These are phyloP conservation scores for Pseudognaphalium luteoalbum DNA, from an alignment of 129 eudicot species.

Conservation along the genomic window DNA sequence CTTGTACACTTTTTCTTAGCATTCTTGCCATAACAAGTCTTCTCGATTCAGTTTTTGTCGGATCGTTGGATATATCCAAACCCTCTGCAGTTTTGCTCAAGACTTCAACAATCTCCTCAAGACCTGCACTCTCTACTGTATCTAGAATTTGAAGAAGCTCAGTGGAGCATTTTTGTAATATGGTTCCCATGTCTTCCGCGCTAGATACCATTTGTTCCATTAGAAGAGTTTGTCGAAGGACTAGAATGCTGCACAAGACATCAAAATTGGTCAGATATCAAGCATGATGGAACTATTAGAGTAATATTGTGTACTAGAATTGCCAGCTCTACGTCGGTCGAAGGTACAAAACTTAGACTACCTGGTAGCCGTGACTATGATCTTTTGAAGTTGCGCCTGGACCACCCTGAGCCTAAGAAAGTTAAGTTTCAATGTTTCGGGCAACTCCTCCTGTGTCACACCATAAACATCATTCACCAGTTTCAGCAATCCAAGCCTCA, in stretches of 20 bases:
- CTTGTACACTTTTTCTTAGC: conserved; percentile 76
- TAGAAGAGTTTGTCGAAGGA: conserved; percentile 72
- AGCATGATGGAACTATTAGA: neutral
- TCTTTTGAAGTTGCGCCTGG: conserved; percentile 82
- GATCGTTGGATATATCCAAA: conserved; percentile 30
- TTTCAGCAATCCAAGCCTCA: conserved; percentile 87
- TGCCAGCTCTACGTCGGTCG: neutral
- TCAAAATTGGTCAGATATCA: neutral
- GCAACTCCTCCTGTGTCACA: conserved; percentile 61
- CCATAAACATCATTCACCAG: conserved; percentile 68
- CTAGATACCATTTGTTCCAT: conserved; percentile 54
- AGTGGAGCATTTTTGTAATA: conserved; percentile 44
- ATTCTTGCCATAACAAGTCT: conserved; percentile 63
- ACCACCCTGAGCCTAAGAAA: conserved; percentile 58
- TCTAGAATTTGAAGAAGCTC: conserved; percentile 62
- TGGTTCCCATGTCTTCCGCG: conserved; percentile 56
- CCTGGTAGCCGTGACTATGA: conserved; percentile 90
- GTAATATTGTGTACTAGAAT: neutral
- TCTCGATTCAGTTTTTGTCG: conserved; percentile 38
- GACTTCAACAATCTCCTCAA: conserved; percentile 57
- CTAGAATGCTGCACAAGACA: conserved; percentile 61
- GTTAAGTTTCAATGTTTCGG: conserved; percentile 86
- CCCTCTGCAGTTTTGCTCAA: conserved; percentile 41
- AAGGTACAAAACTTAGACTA: conserved; percentile 21
- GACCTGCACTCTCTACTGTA: conserved; percentile 58